Percentiles rank a stretch among this genome's conserved stretches.
Evolutionary conservation across 768 basidiomycete genomes (phyloP).

Genomic region (Epithele typhae): DNA sequence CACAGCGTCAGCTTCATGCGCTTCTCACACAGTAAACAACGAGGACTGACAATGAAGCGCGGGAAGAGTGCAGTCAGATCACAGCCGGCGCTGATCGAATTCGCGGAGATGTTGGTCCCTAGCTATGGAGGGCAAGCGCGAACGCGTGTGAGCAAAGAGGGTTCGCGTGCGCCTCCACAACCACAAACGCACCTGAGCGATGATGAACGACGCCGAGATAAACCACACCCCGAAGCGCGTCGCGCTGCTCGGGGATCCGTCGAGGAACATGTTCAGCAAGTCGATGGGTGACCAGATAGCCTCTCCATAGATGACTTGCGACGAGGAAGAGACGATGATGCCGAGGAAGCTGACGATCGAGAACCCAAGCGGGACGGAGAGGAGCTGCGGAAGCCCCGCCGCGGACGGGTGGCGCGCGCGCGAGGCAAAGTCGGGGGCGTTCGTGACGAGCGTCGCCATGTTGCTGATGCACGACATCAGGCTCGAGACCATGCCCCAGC

Average conservation of each 20-base stretch:
- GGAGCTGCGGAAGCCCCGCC: slow-evolving; percentile 60
- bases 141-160: too few species aligned
- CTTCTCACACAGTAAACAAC: too few species aligned
- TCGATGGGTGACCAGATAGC: slow-evolving; percentile 79
- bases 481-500: slow-evolving; percentile 72
- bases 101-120: slow-evolving; percentile 78
- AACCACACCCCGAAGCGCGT: slow-evolving; percentile 78
- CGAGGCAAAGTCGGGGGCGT: slow-evolving; percentile 75
- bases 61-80: slow-evolving; percentile 78
- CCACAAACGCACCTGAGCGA: slow-evolving; percentile 65
- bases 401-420: slow-evolving; percentile 53
- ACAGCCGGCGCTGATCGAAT: slow-evolving; percentile 79
- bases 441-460: slow-evolving; percentile 72
- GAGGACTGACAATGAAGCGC: slow-evolving; percentile 58
- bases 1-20: not conserved
- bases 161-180: too few species aligned
- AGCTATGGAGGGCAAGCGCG: not conserved
- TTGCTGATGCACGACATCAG: slow-evolving; percentile 79
- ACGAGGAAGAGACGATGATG: slow-evolving; percentile 78
- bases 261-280: slow-evolving; percentile 63
- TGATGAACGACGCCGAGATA: slow-evolving; percentile 74
- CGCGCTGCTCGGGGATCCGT: slow-evolving; percentile 53
- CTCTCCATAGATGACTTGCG: slow-evolving; percentile 69
- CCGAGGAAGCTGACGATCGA: slow-evolving; percentile 75
- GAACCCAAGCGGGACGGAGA: slow-evolving; percentile 70